These are phyloP conservation scores for Raffaelea albimanens DNA, from an alignment of 2,329 filamentous ascomycete species.

Conservation along the genomic window DNA sequence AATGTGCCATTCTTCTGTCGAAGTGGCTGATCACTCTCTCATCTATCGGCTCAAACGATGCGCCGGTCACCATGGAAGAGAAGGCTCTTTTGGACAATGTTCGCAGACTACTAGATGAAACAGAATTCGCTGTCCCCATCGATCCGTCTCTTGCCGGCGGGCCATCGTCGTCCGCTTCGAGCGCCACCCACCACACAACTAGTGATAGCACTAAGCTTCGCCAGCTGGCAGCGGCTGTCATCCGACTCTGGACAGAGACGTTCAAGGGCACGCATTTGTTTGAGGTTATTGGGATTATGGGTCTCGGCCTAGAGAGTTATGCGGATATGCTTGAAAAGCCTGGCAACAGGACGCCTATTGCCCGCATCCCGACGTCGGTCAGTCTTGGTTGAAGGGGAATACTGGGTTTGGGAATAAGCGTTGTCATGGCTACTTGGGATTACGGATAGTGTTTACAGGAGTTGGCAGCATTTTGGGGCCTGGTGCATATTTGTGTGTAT, in stretches of 20 bases:
- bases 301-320: constrained; percentile 45
- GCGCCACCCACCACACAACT: constrained; percentile 21
- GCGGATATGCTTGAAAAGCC: constrained; percentile 48
- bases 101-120: constrained; percentile 50
- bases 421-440: too few species aligned
- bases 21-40: constrained; percentile 51
- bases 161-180: constrained; percentile 7
- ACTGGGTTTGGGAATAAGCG: too few species aligned
- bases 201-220: constrained; percentile 42
- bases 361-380: constrained; percentile 17
- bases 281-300: constrained; percentile 50
- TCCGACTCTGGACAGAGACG: constrained; percentile 51
- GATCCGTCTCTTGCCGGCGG: constrained; percentile 42
- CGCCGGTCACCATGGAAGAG: constrained; percentile 42
- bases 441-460: too few species aligned
- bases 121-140: constrained; percentile 51
- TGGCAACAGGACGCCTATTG: constrained; percentile 35
- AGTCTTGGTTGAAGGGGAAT: constrained; percentile 7
- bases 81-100: constrained; percentile 45
- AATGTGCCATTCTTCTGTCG: constrained; percentile 51
- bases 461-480: too few species aligned
- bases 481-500: too few species aligned
- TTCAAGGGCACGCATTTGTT: constrained; percentile 55
- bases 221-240: constrained; percentile 47
- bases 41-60: constrained; percentile 39